These are phyloP conservation scores for Xylaria telfairii DNA, from an alignment of 495 filamentous ascomycete species.

Conservation along the genomic window DNA sequence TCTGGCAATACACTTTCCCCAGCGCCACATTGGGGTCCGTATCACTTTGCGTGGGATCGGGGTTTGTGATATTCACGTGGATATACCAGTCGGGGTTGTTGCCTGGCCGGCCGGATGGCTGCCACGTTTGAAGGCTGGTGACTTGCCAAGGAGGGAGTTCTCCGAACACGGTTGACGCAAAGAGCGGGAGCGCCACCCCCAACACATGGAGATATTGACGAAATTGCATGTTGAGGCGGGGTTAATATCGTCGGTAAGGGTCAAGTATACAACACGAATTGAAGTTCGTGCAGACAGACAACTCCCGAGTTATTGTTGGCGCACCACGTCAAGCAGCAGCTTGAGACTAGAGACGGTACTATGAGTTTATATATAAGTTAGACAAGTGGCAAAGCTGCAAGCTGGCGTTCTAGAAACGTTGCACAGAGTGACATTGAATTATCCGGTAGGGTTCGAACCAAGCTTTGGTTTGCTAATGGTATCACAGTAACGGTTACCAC, in stretches of 20 bases:
- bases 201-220: not conserved
- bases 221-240: not conserved
- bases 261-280: not conserved
- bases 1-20: slow-evolving; percentile 9
- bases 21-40: not conserved
- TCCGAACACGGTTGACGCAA: not conserved
- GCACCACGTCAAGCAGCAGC: not conserved
- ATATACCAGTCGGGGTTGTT: slow-evolving; percentile 8
- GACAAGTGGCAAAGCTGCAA: not conserved
- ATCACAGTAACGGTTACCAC: not conserved
- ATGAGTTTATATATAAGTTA: not conserved
- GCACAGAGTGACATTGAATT: not conserved
- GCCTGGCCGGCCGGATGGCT: slow-evolving; percentile 10
- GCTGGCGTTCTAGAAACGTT: not conserved
- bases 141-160: slow-evolving; percentile 3
- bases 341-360: not conserved
- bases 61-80: slow-evolving; percentile 19
- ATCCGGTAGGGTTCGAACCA: not conserved
- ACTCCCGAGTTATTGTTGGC: not conserved
- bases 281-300: not conserved
- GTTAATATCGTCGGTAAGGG: not conserved
- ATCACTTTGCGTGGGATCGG: slow-evolving; percentile 10
- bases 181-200: not conserved
- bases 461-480: not conserved
- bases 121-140: not conserved